Percentiles rank a stretch among this genome's conserved stretches.
phyloP scores from a whole-genome alignment of 78 protist genomes.

The Tieghemostelium lacteum region DNA sequence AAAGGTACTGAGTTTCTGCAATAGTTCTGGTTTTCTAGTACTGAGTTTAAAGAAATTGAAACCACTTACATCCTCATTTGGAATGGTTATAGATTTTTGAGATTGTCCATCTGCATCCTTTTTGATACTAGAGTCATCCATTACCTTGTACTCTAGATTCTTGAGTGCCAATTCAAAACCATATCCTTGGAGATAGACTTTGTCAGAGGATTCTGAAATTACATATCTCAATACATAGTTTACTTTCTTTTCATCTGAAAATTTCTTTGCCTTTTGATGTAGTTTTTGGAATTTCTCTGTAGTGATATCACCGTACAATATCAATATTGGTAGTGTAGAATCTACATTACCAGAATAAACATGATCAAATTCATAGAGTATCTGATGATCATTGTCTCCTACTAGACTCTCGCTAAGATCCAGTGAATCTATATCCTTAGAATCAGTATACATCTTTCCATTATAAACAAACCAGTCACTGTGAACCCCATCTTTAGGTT shows the following conservation, averaged over 20 bases:
- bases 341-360: neutral
- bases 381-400: neutral
- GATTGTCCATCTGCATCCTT: conserved; percentile 20
- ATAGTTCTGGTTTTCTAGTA: conserved; percentile 45
- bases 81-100: neutral
- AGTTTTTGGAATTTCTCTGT: neutral
- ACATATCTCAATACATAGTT: conserved; percentile 18
- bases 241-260: conserved; percentile 19
- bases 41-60: conserved; percentile 62
- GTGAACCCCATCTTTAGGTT: neutral
- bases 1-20: conserved; percentile 41
- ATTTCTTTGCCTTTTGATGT: conserved; percentile 9
- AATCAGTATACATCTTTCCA: neutral
- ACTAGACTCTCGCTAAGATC: neutral
- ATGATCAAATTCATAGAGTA: conserved; percentile 17
- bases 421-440: neutral
- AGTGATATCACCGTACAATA: conserved; percentile 25
- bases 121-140: conserved; percentile 79
- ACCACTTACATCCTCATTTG: conserved; percentile 71
- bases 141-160: conserved; percentile 87
- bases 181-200: conserved; percentile 80
- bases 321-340: conserved; percentile 8
- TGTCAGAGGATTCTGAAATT: conserved; percentile 4
- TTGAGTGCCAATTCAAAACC: conserved; percentile 88
- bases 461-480: neutral